phyloP scores from a whole-genome alignment of 2,329 filamentous ascomycete genomes.

The Talaromyces marneffei region DNA sequence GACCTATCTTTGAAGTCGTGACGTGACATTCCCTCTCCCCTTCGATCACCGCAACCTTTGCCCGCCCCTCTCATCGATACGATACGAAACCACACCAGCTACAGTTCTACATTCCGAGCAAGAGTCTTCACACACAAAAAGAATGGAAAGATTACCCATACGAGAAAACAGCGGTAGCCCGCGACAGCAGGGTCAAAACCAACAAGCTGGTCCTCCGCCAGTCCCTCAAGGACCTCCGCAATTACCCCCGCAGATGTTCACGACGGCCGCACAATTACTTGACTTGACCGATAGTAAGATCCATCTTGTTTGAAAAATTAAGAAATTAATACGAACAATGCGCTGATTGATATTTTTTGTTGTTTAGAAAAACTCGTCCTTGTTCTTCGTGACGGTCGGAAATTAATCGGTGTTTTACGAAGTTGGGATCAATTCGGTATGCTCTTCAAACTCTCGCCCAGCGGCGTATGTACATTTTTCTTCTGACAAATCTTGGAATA shows the following conservation, averaged over 20 bases:
- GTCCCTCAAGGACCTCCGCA: slow-evolving; percentile 40
- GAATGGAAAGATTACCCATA: slow-evolving; percentile 16
- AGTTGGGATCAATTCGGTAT: slow-evolving; percentile 98
- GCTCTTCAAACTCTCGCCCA: slow-evolving; percentile 18
- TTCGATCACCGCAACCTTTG: not conserved
- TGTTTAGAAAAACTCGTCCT: slow-evolving; percentile 84
- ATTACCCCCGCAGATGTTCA: slow-evolving; percentile 85
- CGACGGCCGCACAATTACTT: slow-evolving; percentile 88
- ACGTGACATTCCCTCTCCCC: slow-evolving; percentile 5
- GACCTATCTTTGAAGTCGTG: slow-evolving; percentile 6
- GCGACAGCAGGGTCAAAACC: slow-evolving; percentile 18
- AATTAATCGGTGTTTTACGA: slow-evolving; percentile 83
- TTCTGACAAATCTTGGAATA: slow-evolving; percentile 34
- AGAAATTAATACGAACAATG: no score
- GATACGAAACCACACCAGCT: not conserved
- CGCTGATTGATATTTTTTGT: not conserved
- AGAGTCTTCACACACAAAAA: not conserved
- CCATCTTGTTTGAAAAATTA: not conserved
- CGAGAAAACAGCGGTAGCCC: slow-evolving; percentile 8
- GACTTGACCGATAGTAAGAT: slow-evolving; percentile 93
- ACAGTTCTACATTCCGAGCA: not conserved
- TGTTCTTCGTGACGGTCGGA: slow-evolving; percentile 84
- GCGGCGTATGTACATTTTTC: not conserved
- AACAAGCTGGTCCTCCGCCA: slow-evolving; percentile 21
- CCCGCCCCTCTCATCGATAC: not conserved